These are phyloP conservation scores for Penicillium concentricum DNA, from an alignment of 2,329 filamentous ascomycete genomes.

Conservation along the genomic window DNA sequence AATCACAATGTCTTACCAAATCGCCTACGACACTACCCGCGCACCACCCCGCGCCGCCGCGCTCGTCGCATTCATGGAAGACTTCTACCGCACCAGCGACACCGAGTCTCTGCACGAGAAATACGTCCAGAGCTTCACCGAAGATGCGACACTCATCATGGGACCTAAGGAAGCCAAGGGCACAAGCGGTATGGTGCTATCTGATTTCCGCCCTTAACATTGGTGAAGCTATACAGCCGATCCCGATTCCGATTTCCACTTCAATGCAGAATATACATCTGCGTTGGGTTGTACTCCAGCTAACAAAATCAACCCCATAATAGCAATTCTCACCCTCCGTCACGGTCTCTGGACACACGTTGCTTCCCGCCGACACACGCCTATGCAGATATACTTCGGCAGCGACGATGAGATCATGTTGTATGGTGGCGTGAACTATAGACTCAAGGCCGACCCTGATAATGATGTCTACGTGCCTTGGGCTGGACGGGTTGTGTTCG, in stretches of 20 bases:
- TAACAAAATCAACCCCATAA: background rate
- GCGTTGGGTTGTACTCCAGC: background rate
- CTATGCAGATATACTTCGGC: constrained; percentile 33
- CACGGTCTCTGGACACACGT: constrained; percentile 40
- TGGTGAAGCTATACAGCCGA: background rate
- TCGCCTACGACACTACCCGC: constrained; percentile 26
- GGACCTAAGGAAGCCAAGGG: constrained; percentile 37
- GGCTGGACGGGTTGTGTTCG: constrained; percentile 39
- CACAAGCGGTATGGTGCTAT: constrained; percentile 26
- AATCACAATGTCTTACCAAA: constrained; percentile 35
- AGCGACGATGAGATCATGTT: constrained; percentile 39
- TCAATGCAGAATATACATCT: background rate
- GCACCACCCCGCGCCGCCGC: constrained; percentile 25
- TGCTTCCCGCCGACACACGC: constrained; percentile 32
- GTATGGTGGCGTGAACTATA: constrained; percentile 37
- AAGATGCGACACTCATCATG: constrained; percentile 40
- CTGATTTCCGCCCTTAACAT: background rate
- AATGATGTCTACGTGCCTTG: constrained; percentile 39
- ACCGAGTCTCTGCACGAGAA: constrained; percentile 35
- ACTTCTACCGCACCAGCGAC: constrained; percentile 40
- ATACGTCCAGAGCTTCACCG: constrained; percentile 36
- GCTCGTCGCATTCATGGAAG: constrained; percentile 34
- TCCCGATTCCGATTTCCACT: background rate
- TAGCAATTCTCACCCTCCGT: constrained; percentile 37
- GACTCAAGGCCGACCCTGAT: constrained; percentile 29